Conservation (phyloP, 257 asterid genomes). For the Eustoma russellianum region DNA sequence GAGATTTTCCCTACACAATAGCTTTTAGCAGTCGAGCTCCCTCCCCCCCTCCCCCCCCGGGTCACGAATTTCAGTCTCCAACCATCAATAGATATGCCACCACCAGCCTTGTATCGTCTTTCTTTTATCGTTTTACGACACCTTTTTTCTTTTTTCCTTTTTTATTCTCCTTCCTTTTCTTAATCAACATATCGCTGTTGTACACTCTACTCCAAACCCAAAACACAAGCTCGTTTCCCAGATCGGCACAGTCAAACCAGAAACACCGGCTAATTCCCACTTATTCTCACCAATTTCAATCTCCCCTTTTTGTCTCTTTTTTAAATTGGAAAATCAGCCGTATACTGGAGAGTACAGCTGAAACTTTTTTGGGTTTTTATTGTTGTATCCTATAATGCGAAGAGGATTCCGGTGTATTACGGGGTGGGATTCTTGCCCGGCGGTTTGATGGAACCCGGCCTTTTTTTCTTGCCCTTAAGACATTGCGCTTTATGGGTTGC, state of each 20-base stretch:
- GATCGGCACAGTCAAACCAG: constrained; percentile 16
- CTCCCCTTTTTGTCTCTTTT: neutral
- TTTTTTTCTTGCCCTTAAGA: constrained; percentile 21
- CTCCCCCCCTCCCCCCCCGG: no score
- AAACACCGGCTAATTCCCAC: neutral
- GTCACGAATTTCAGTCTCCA: no score
- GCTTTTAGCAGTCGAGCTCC: no score
- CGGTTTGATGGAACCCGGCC: constrained; percentile 55
- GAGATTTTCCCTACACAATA: no score
- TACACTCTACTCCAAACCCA: constrained; percentile 6
- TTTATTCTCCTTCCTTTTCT: neutral
- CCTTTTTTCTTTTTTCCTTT: no score
- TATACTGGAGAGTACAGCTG: constrained; percentile 2
- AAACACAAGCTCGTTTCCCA: neutral
- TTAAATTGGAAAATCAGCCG: constrained; percentile 1
- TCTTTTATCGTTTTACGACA: neutral
- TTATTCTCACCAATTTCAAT: neutral
- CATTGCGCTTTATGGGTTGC: constrained; percentile 75
- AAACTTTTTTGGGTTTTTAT: constrained; percentile 1
- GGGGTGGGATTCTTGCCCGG: constrained; percentile 40
- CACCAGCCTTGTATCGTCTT: constrained; percentile 3
- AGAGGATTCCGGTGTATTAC: constrained; percentile 22
- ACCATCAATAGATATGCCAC: constrained; percentile 1
- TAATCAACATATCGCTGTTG: neutral
- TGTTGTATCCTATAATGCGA: constrained; percentile 38